A percentile compares a stretch with the other conserved stretches of the same genome.
phyloP scores from a whole-genome alignment of 2,329 filamentous ascomycete species.

The Apiospora rasikravindrae region DNA sequence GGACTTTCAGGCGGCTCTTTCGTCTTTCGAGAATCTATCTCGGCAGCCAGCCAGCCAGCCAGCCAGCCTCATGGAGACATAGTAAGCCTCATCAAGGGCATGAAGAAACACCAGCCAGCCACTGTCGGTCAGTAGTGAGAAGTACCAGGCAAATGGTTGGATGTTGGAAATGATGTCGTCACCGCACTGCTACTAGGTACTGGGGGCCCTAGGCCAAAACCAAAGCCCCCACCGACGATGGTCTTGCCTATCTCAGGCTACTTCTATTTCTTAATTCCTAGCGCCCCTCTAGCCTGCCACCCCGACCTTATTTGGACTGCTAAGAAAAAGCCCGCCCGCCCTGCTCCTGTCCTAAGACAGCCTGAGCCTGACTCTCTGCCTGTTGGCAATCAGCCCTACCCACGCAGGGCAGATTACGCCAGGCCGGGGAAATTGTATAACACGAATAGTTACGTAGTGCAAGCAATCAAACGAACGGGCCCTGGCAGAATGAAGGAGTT shows the following conservation, averaged over 20 bases:
- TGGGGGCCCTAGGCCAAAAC: neutral
- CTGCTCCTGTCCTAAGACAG: neutral
- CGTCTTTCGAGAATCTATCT: too few relatives aligned
- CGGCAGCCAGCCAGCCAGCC: too few relatives aligned
- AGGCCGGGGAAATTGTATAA: neutral
- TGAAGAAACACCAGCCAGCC: too few relatives aligned
- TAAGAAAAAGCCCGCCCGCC: neutral
- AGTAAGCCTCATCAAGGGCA: too few relatives aligned
- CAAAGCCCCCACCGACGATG: neutral
- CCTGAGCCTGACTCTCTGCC: too few relatives aligned
- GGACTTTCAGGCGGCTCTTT: too few relatives aligned
- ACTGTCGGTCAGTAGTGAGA: too few relatives aligned
- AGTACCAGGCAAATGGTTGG: neutral
- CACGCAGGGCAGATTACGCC: neutral
- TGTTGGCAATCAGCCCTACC: neutral
- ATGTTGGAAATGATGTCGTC: neutral
- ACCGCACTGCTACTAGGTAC: neutral
- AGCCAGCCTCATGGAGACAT: too few relatives aligned
- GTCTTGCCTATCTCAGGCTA: neutral
- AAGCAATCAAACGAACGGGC: neutral
- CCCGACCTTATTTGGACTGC: slow-evolving; percentile 8
- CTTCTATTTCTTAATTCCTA: neutral
- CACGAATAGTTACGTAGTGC: neutral
- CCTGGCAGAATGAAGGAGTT: neutral
- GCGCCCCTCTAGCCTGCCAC: neutral